phyloP scores from a whole-genome alignment of 306 rosid genomes.

The Lupinus albus region DNA sequence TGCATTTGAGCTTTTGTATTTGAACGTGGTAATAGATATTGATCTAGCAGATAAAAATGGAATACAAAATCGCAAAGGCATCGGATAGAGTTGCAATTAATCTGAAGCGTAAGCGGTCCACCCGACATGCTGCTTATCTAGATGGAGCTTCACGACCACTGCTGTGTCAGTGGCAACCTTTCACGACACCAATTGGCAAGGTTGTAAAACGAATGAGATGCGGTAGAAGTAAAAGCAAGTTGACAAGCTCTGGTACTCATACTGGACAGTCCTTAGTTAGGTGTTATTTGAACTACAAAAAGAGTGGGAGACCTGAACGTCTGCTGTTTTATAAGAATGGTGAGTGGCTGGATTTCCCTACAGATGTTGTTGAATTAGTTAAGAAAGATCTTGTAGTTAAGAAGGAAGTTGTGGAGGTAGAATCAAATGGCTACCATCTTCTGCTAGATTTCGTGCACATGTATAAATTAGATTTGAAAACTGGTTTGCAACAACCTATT shows the following conservation, averaged over 20 bases:
- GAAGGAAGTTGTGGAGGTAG: constrained; percentile 68
- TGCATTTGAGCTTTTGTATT: constrained; percentile 51
- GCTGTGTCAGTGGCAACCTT: constrained; percentile 37
- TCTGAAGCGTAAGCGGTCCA: constrained; percentile 64
- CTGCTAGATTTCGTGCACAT: constrained; percentile 83
- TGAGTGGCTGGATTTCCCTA: constrained; percentile 73
- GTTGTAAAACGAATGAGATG: constrained; percentile 58
- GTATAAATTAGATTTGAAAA: constrained; percentile 69
- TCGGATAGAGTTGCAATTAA: constrained; percentile 57
- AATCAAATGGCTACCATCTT: constrained; percentile 56
- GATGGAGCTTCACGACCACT: constrained; percentile 47
- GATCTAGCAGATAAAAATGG: constrained; percentile 63
- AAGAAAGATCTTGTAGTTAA: constrained; percentile 61
- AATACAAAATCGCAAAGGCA: constrained; percentile 58
- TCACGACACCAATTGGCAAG: constrained; percentile 24
- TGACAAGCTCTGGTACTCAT: constrained; percentile 41
- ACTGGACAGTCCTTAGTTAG: constrained; percentile 46
- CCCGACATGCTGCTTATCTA: constrained; percentile 45
- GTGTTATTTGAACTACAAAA: constrained; percentile 64
- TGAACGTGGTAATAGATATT: constrained; percentile 56
- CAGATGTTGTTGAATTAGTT: constrained; percentile 60
- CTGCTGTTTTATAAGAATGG: constrained; percentile 73
- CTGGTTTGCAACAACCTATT: constrained; percentile 68
- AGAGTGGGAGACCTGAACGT: constrained; percentile 71
- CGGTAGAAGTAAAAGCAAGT: constrained; percentile 40